Evolutionary conservation across 768 basidiomycete genomes (phyloP).

Genomic region (Fomitopsis pulvina): DNA sequence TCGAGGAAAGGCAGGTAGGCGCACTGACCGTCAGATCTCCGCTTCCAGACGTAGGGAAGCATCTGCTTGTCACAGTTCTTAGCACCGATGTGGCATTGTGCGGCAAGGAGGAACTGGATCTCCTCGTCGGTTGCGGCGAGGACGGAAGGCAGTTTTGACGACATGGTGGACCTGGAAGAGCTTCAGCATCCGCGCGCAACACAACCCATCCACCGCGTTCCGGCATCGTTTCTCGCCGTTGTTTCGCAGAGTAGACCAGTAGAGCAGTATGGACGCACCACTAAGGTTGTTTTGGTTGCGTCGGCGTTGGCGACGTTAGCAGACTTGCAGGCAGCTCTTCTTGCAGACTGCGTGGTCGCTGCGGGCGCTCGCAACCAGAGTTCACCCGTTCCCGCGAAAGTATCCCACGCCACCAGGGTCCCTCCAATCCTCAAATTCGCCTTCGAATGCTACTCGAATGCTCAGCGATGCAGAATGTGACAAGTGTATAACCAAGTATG

Average conservation of each 20-base stretch:
- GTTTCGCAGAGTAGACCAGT: conserved; percentile 16
- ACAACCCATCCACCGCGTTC: conserved; percentile 29
- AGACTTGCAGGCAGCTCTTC: conserved; percentile 23
- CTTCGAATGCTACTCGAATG: too few species aligned
- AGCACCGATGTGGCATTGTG: conserved; percentile 94
- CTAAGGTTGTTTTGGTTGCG: conserved; percentile 31
- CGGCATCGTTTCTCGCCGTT: conserved; percentile 18
- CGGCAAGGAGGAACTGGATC: conserved; percentile 90
- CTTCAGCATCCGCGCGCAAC: conserved; percentile 29
- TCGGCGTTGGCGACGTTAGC: conserved; percentile 36
- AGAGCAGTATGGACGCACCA: conserved; percentile 30
- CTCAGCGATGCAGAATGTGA: too few species aligned
- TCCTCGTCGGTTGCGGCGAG: conserved; percentile 96
- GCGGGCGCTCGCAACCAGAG: conserved; percentile 7
- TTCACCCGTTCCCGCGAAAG: conserved; percentile 8
- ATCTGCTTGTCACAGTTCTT: conserved; percentile 99
- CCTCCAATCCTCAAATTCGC: too few species aligned
- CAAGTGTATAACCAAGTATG: too few species aligned
- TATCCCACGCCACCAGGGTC: conserved; percentile 10
- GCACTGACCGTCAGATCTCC: conserved; percentile 84
- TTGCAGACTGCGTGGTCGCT: conserved; percentile 9
- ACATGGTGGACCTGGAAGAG: conserved; percentile 33
- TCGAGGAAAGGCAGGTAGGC: background rate
- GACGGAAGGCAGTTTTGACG: conserved; percentile 91
- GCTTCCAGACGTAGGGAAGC: conserved; percentile 97